These are phyloP conservation scores for Phytophthora kernoviae DNA, from an alignment of 352 stramenopile genomes.

Conservation along the genomic window DNA sequence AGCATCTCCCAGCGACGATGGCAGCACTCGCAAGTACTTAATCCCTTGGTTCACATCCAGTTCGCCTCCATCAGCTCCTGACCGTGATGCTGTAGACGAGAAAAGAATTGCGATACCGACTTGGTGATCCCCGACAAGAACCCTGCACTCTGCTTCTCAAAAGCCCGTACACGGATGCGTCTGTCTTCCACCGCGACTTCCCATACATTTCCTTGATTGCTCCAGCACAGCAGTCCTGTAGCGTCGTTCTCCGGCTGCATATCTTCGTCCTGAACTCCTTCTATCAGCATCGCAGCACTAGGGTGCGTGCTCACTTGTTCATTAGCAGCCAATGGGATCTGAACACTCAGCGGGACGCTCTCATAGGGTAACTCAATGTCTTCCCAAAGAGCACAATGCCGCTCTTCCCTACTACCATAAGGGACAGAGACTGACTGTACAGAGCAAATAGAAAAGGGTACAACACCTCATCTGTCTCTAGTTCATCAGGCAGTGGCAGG, in stretches of 20 bases:
- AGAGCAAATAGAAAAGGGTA: conserved; percentile 72
- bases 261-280: conserved; percentile 14
- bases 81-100: conserved; percentile 35
- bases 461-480: conserved; percentile 52
- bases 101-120: conserved; percentile 85
- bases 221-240: conserved; percentile 79
- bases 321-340: conserved; percentile 65
- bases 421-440: conserved; percentile 65
- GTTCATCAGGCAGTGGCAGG: conserved; percentile 59
- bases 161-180: conserved; percentile 73
- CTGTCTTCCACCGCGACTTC: conserved; percentile 81
- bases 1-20: conserved; percentile 28
- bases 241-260: conserved; percentile 28
- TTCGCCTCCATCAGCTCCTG: conserved; percentile 31
- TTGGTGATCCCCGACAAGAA: conserved; percentile 77
- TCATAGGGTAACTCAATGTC: conserved; percentile 82
- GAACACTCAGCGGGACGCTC: conserved; percentile 74
- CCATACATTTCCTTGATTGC: conserved; percentile 78
- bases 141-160: conserved; percentile 69
- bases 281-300: conserved; percentile 34
- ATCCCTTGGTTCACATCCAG: conserved; percentile 62
- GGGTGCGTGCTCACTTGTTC: conserved; percentile 59
- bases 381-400: conserved; percentile 83
- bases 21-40: conserved; percentile 54
- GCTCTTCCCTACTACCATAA: conserved; percentile 68